A percentile compares a stretch with the other conserved stretches of the same genome.
Conservation (phyloP, 495 filamentous ascomycete genomes). For the Neurospora intermedia region DNA sequence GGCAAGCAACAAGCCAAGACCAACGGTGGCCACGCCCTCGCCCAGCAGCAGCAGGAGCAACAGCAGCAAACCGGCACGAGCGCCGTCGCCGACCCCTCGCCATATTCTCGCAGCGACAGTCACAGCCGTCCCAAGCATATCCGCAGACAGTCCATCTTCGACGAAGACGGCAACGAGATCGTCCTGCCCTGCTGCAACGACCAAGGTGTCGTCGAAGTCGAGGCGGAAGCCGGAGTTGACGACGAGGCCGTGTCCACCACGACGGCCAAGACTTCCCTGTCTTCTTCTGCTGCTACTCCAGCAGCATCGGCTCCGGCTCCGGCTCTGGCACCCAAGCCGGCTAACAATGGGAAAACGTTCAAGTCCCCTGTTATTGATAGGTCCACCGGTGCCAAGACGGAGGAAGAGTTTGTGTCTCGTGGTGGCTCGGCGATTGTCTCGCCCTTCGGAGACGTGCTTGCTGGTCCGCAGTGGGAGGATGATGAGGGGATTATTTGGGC, state of each 20-base stretch:
- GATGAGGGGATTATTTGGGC: constrained; percentile 41
- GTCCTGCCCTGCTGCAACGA: constrained; percentile 17
- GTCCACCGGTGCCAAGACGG: not conserved
- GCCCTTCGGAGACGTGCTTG: constrained; percentile 66
- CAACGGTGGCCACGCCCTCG: not conserved
- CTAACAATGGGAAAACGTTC: not conserved
- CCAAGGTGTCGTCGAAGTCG: not conserved
- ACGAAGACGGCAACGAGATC: constrained; percentile 39
- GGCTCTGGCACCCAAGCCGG: not conserved
- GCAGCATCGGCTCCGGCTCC: not conserved
- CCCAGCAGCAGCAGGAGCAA: not conserved
- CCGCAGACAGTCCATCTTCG: constrained; percentile 26
- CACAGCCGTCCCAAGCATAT: not conserved
- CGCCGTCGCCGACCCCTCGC: not conserved
- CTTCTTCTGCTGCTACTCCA: not conserved
- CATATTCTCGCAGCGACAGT: not conserved
- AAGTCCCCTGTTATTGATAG: not conserved
- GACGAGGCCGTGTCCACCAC: constrained; percentile 7
- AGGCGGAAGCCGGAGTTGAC: not conserved
- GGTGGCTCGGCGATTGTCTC: constrained; percentile 78
- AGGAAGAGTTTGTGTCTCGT: constrained; percentile 43
- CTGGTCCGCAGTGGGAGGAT: constrained; percentile 76
- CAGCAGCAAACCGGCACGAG: not conserved
- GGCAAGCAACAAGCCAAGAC: not conserved
- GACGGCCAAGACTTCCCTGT: constrained; percentile 7